A percentile compares a stretch with the other conserved stretches of the same genome.
Conservation (phyloP, 2,329 filamentous ascomycete genomes). For the Fusarium keratoplasticum region DNA sequence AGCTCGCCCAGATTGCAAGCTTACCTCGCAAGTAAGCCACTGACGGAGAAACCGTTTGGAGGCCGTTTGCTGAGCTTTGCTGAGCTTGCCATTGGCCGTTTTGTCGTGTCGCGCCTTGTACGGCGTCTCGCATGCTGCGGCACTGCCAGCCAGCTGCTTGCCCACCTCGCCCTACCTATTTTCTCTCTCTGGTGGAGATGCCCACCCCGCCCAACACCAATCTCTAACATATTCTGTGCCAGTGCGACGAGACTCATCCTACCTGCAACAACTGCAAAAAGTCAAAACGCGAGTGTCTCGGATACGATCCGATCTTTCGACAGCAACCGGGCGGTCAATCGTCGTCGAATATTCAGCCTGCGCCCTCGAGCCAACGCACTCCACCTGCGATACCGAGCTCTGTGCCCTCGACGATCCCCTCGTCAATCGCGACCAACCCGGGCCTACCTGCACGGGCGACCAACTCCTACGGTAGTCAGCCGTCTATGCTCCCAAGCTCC, state of each 20-base stretch:
- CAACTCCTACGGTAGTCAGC: slow-evolving; percentile 60
- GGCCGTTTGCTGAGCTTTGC: slow-evolving; percentile 15
- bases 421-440: slow-evolving; percentile 39
- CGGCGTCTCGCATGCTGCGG: slow-evolving; percentile 14
- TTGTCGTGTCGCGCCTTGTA: slow-evolving; percentile 14
- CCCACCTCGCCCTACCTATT: slow-evolving; percentile 5
- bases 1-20: background rate
- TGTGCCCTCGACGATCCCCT: slow-evolving; percentile 38
- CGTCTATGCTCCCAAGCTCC: slow-evolving; percentile 56
- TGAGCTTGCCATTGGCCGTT: slow-evolving; percentile 33
- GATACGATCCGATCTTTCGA: slow-evolving; percentile 90
- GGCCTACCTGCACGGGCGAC: slow-evolving; percentile 42
- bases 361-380: slow-evolving; percentile 48
- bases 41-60: slow-evolving; percentile 8
- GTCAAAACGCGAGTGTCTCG: slow-evolving; percentile 86
- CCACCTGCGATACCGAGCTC: slow-evolving; percentile 49
- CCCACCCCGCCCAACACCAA: slow-evolving; percentile 27
- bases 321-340: slow-evolving; percentile 79
- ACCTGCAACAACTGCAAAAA: slow-evolving; percentile 92
- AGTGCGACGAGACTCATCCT: slow-evolving; percentile 95
- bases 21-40: slow-evolving; percentile 16
- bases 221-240: slow-evolving; percentile 44
- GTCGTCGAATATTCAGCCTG: slow-evolving; percentile 64
- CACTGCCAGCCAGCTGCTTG: slow-evolving; percentile 20
- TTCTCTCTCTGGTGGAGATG: slow-evolving; percentile 36